Base-by-base conservation (phyloP, 331 rosid genomes). In the Quercus tomentella region DNA sequence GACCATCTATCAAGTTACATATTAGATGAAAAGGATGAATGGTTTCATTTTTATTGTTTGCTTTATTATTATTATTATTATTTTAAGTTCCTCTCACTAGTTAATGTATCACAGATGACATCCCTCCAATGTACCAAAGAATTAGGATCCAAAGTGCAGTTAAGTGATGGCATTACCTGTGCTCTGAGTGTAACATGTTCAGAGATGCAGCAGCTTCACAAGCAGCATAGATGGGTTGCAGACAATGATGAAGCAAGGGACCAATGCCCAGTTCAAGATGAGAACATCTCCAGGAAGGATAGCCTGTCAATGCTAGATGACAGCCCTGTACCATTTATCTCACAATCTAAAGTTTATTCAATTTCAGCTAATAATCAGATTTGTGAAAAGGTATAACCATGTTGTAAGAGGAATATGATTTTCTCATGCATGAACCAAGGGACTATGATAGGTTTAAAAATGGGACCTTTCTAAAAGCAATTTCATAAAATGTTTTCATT, bases 221-320 rank as follows among this genome's bases (percentile, higher is more conserved):
- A 65, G 77, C 87, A 86, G 79, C 83, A 76, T 65, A 56, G 23
- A 21, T 54, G 77, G 87, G 70, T 82, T 74, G 75, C 71, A 45
- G 86, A 87, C 68, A 63, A 79, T 76, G 79, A 74, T 70, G 84
- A 89, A 84, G 74, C 87, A 55, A 52, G 72, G 58, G 92, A 84
- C 58, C 92, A 91, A 84, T 91, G 98, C 76, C 91, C 90, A 63
- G 73, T 86, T 77, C 83, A 72, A 45, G 89, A 84, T 78, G 91
- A 85, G 77, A 82, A 70, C 78, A 81, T 52, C 69, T 74, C 66
- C 78, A 67, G 70, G 76, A 85, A 74, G 82, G 51, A 60, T 73
- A 86, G 83, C 70, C 78, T 80, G 30, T 73, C 90, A 77, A 52
- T 82, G 69, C 82, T 76, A 21, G 79, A 76, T 74, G 81, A 87